These are phyloP conservation scores for Roridomyces roridus DNA, from an alignment of 768 basidiomycete species.

Conservation along the genomic window DNA sequence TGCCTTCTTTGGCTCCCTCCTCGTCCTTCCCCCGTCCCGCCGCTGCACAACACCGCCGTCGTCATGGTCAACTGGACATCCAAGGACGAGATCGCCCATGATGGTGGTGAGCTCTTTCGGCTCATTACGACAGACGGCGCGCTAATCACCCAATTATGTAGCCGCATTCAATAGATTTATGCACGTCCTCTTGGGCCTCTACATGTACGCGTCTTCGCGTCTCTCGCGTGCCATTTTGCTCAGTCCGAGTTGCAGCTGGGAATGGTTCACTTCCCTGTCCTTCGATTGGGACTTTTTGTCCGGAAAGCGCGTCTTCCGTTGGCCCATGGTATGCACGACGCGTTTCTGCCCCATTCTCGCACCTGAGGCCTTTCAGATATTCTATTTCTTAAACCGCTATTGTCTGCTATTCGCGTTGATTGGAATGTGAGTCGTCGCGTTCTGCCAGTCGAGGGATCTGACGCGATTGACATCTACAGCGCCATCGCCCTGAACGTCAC, in stretches of 20 bases:
- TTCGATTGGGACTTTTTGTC: slow-evolving; percentile 71
- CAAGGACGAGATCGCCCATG: slow-evolving; percentile 48
- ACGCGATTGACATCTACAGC: slow-evolving; percentile 39
- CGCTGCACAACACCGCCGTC: slow-evolving; percentile 11
- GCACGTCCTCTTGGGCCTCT: slow-evolving; percentile 64
- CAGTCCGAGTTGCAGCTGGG: slow-evolving; percentile 55
- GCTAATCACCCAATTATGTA: slow-evolving; percentile 23
- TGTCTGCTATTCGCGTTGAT: slow-evolving; percentile 67
- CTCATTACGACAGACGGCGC: slow-evolving; percentile 1
- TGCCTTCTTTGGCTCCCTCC: slow-evolving; percentile 17
- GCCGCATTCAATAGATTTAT: slow-evolving; percentile 61
- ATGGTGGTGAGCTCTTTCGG: slow-evolving; percentile 45
- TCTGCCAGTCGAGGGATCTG: slow-evolving; percentile 7
- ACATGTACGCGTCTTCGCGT: slow-evolving; percentile 49
- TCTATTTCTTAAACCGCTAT: slow-evolving; percentile 77
- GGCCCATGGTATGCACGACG: slow-evolving; percentile 67
- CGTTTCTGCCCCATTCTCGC: not conserved
- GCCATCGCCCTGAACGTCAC: slow-evolving; percentile 65
- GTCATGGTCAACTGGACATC: slow-evolving; percentile 68
- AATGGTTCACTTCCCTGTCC: slow-evolving; percentile 63
- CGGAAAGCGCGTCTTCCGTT: slow-evolving; percentile 62
- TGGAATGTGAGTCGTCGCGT: slow-evolving; percentile 61
- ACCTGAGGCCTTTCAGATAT: slow-evolving; percentile 59
- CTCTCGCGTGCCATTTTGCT: not conserved
- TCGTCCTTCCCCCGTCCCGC: slow-evolving; percentile 19